Base-by-base conservation (phyloP, 2,329 filamentous ascomycete species). In the Podosphaera xanthii region DNA sequence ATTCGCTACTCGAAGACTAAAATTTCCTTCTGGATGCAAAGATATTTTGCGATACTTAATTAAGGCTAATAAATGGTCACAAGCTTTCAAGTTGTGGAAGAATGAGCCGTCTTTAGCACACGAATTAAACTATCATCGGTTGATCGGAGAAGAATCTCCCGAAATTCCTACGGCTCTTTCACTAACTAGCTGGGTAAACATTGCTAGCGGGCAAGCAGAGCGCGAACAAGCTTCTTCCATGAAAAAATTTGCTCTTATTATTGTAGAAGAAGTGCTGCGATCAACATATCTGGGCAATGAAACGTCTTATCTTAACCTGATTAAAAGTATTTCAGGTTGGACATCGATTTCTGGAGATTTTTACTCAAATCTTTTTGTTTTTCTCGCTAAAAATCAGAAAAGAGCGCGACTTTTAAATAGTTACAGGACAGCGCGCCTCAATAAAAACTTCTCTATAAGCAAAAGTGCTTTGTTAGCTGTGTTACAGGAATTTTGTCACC, bases 401-500 rank as follows among this genome's bases (percentile, higher is more conserved):
- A 56, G 59, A 3, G 60, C 63, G 9, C 52, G 65, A 30, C 63
- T 62, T 33, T 50, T 66, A 14, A 49, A 61, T 33, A 62, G 61
- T 38, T 70, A 69, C 60, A 60, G 64, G 55, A 61, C 59, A 49
- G 57, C 61, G 31, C 65, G 66, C 1, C 30, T 59, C 31, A 58
- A 55, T 7, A 40, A 57, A 12, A 52, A 59, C 3, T 54, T 64
- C 8, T 40, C 56, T 10, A 64, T 68, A 35, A 61, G 44, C 35
- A 60, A 42, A 42, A 10, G 12, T 48, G 63, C 62, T 30, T 64
- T 72, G 31, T 61, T 69, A 14, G 55, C 60, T 12, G 58, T 70
- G n/a, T 58, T 72, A 59, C 63, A 64, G 10, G 62, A 66, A 38
- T 69, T 67, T 48, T 70, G 67, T 58, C 53, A 65, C 7, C 36